These are phyloP conservation scores for Collybia sp. DNA, from an alignment of 768 basidiomycete species.

Conservation along the genomic window DNA sequence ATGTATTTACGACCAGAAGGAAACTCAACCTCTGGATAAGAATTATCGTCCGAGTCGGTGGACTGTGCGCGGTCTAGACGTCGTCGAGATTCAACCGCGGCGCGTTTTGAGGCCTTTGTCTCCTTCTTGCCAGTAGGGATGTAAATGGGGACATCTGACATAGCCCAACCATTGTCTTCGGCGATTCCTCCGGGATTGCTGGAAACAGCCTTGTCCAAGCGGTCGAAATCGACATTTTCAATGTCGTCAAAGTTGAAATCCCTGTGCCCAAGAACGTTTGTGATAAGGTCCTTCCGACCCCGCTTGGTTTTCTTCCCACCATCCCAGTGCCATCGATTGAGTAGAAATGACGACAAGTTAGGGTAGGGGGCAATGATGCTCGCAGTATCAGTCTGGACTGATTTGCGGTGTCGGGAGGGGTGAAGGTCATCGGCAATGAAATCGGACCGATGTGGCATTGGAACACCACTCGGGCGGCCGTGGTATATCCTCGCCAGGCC, in stretches of 20 bases:
- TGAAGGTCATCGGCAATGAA: slow-evolving; percentile 4
- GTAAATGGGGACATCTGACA: slow-evolving; percentile 12
- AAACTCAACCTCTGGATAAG: no score
- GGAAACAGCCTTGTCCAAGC: slow-evolving; percentile 14
- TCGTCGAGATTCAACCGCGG: background rate
- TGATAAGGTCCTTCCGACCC: slow-evolving; percentile 5
- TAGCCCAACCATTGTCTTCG: slow-evolving; percentile 17
- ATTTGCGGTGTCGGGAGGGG: background rate
- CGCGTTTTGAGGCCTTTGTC: slow-evolving; percentile 9
- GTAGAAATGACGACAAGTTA: slow-evolving; percentile 14
- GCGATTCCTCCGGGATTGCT: slow-evolving; percentile 7
- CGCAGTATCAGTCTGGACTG: background rate
- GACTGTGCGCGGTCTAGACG: background rate
- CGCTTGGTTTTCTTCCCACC: slow-evolving; percentile 11
- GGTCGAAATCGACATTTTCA: slow-evolving; percentile 14
- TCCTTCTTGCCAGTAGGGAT: slow-evolving; percentile 16
- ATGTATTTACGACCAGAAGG: slow-evolving; percentile 5
- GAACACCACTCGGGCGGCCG: slow-evolving; percentile 8
- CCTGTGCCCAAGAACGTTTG: slow-evolving; percentile 8
- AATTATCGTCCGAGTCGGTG: background rate
- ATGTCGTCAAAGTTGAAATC: slow-evolving; percentile 13
- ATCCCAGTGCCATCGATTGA: slow-evolving; percentile 16
- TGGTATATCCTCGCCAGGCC: slow-evolving; percentile 13
- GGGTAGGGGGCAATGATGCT: slow-evolving; percentile 18
- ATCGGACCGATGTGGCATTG: slow-evolving; percentile 6